Evolutionary conservation across 2,329 filamentous ascomycete genomes (phyloP).

Genomic region (Botrytis pseudocinerea): DNA sequence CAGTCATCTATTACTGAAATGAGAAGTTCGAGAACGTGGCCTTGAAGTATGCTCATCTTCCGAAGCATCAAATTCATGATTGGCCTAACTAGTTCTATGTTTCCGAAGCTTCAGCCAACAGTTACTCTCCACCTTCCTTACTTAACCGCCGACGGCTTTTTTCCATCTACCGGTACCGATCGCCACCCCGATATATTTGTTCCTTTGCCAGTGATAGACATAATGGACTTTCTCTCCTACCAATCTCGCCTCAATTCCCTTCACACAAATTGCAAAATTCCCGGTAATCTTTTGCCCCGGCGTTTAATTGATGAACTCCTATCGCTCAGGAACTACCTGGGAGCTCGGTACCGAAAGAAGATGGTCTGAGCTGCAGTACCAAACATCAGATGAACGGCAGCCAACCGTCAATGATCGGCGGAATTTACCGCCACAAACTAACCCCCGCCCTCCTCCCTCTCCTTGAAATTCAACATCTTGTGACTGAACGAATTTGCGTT

Average conservation of each 20-base stretch:
- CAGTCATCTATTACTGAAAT: neutral
- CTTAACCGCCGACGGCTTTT: neutral
- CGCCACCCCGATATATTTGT: neutral
- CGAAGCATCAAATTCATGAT: neutral
- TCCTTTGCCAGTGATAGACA: neutral
- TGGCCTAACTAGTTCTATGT: neutral
- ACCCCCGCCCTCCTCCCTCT: neutral
- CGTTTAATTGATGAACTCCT: neutral
- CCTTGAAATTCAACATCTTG: neutral
- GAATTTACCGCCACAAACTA: neutral
- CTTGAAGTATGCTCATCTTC: neutral
- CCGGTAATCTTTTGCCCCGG: neutral
- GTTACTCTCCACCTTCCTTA: neutral
- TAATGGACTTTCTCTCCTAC: neutral
- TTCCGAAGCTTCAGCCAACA: neutral
- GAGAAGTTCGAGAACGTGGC: neutral
- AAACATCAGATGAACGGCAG: neutral
- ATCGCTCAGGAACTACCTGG: neutral
- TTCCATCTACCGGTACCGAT: neutral
- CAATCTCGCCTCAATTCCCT: neutral
- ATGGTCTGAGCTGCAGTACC: neutral
- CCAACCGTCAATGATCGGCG: neutral
- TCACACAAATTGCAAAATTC: neutral
- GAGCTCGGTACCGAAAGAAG: neutral
- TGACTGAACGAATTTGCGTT: neutral